phyloP scores from a whole-genome alignment of 371 early-diverging fungal species.

The Scutellospora calospora region DNA sequence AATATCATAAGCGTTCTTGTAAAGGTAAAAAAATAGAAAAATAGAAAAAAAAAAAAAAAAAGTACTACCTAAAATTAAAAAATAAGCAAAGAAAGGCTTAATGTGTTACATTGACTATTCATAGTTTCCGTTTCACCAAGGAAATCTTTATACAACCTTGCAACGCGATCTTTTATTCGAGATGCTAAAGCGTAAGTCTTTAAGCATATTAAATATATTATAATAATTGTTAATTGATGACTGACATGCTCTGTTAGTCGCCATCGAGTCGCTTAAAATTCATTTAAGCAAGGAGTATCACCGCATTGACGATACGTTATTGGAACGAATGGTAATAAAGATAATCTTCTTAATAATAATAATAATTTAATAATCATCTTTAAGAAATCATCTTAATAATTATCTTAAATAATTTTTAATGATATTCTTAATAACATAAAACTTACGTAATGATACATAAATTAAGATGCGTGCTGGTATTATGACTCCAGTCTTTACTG shows the following conservation, averaged over 20 bases:
- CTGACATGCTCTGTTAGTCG: constrained; percentile 46
- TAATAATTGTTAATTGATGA: constrained; percentile 1
- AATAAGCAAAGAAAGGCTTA: not conserved
- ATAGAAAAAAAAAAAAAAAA: too few relatives aligned
- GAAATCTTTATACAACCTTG: constrained; percentile 64
- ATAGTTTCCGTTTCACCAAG: constrained; percentile 79
- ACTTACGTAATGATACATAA: not conserved
- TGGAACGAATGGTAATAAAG: constrained; percentile 62
- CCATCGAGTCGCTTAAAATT: constrained; percentile 66
- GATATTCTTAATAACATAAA: not conserved
- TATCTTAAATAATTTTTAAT: too few relatives aligned
- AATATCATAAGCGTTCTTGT: constrained; percentile 63
- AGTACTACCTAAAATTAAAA: too few relatives aligned
- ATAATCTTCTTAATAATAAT: too few relatives aligned
- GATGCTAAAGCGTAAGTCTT: constrained; percentile 67
- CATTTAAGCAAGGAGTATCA: constrained; percentile 71
- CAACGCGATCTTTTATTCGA: constrained; percentile 85
- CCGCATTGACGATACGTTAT: constrained; percentile 67
- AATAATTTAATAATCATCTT: too few relatives aligned
- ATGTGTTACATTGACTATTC: not conserved
- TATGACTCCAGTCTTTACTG: constrained; percentile 78
- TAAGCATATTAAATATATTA: constrained; percentile 21
- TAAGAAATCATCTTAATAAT: too few relatives aligned
- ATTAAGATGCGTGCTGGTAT: constrained; percentile 54
- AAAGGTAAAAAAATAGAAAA: constrained; percentile 10